phyloP scores from a whole-genome alignment of 352 stramenopile genomes.

The Pythium phragmitis region DNA sequence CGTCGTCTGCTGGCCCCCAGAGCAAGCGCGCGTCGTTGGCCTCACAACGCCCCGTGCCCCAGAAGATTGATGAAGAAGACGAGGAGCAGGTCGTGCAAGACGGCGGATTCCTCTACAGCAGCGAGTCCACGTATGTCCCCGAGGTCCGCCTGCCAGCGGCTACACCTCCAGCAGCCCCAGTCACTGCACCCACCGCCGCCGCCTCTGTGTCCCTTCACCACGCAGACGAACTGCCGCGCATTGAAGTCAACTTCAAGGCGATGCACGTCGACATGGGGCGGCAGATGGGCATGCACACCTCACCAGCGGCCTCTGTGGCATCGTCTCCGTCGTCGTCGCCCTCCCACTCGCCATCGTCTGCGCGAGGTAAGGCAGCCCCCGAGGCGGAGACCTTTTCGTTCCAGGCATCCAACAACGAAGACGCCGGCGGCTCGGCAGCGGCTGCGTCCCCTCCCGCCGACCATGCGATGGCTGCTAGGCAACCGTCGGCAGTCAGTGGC shows the following conservation, averaged over 20 bases:
- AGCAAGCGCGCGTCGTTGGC: neutral
- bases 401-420: slow-evolving; percentile 18
- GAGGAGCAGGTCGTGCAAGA: slow-evolving; percentile 40
- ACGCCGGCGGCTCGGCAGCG: neutral
- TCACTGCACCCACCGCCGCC: neutral
- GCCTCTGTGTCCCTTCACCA: neutral
- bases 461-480: neutral
- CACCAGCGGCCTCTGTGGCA: neutral
- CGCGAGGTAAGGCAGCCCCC: slow-evolving; percentile 1
- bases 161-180: neutral
- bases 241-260: slow-evolving; percentile 20
- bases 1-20: neutral
- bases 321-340: slow-evolving; percentile 12
- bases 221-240: slow-evolving; percentile 14
- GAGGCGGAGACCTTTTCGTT: slow-evolving; percentile 8
- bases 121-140: neutral
- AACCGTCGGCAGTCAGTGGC: slow-evolving; percentile 21
- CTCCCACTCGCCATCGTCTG: slow-evolving; percentile 9
- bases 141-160: neutral
- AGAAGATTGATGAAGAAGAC: slow-evolving; percentile 52
- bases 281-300: neutral
- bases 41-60: slow-evolving; percentile 16
- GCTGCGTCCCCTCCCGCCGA: neutral
- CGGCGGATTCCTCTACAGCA: slow-evolving; percentile 30
- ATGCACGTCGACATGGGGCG: slow-evolving; percentile 13